A percentile compares a stretch with the other conserved stretches of the same genome.
These are phyloP conservation scores for Darksidea phi DNA, from an alignment of 495 filamentous ascomycete genomes.

Conservation along the genomic window DNA sequence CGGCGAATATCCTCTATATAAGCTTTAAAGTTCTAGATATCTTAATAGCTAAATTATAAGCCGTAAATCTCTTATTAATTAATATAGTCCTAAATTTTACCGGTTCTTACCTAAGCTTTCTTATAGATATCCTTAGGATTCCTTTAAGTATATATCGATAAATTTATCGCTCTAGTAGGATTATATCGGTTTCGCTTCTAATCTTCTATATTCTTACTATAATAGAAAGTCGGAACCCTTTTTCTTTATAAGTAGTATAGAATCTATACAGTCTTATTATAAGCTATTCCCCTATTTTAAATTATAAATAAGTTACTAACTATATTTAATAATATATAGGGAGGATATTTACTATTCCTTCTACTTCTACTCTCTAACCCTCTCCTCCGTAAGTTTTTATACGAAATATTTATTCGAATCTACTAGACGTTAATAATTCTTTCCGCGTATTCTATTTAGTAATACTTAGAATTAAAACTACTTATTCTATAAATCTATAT, in stretches of 20 bases:
- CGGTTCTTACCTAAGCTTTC: constrained; percentile 20
- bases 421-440: constrained; percentile 12
- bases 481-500: constrained; percentile 17
- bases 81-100: constrained; percentile 19
- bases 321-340: constrained; percentile 1
- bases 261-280: constrained; percentile 17
- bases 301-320: constrained; percentile 11
- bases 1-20: constrained; percentile 1
- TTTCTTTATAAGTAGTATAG: constrained; percentile 15
- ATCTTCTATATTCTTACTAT: constrained; percentile 17
- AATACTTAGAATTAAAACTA: constrained; percentile 16
- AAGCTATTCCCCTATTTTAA: constrained; percentile 17
- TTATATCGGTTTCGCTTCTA: constrained; percentile 18
- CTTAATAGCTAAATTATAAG: constrained; percentile 15
- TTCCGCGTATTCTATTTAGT: constrained; percentile 18
- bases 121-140: constrained; percentile 18
- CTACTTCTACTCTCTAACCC: constrained; percentile 17
- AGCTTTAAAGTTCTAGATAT: constrained; percentile 15
- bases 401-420: constrained; percentile 17
- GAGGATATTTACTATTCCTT: constrained; percentile 13
- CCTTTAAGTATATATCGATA: constrained; percentile 15
- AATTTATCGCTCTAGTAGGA: constrained; percentile 19
- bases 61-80: constrained; percentile 16
- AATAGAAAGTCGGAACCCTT: constrained; percentile 14
- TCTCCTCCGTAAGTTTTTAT: constrained; percentile 13